Percentiles rank a stretch among this genome's conserved stretches.
phyloP scores from a whole-genome alignment of 2,329 filamentous ascomycete genomes.

The Nigrospora oryzae region DNA sequence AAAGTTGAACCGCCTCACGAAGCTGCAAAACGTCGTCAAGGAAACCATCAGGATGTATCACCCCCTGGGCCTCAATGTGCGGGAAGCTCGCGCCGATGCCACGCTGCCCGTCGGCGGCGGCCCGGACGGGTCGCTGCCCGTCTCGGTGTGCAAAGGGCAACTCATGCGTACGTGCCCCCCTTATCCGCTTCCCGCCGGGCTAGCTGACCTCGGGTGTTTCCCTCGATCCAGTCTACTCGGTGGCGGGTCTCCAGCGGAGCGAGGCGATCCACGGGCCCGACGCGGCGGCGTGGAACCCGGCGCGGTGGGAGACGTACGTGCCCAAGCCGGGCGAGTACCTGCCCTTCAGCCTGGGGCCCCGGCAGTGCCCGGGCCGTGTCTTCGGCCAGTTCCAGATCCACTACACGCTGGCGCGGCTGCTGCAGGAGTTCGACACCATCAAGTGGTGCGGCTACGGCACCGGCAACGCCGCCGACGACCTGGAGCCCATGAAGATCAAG shows the following conservation, averaged over 20 bases:
- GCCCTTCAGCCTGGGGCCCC: conserved; percentile 1
- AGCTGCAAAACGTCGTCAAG: neutral
- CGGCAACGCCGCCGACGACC: neutral
- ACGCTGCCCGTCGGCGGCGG: neutral
- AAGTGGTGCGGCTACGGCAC: neutral
- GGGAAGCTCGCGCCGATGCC: neutral
- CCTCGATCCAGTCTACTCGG: neutral
- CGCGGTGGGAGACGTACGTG: neutral
- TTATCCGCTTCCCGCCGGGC: neutral
- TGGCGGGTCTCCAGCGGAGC: conserved; percentile 1
- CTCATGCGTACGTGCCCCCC: neutral
- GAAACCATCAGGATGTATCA: conserved; percentile 1
- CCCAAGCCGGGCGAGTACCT: conserved; percentile 1
- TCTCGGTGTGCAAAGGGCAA: neutral
- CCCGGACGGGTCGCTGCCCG: neutral
- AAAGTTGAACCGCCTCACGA: neutral
- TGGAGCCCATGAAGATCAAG: conserved; percentile 1
- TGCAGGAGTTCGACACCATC: conserved; percentile 1
- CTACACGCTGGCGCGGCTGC: neutral
- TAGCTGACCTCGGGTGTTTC: neutral
- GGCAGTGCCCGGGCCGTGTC: neutral
- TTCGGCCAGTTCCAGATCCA: conserved; percentile 2
- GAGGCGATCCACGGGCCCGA: neutral
- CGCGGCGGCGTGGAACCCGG: neutral
- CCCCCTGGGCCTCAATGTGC: conserved; percentile 1